phyloP scores from a whole-genome alignment of 2,329 filamentous ascomycete genomes.

The Penicillium sp. region DNA sequence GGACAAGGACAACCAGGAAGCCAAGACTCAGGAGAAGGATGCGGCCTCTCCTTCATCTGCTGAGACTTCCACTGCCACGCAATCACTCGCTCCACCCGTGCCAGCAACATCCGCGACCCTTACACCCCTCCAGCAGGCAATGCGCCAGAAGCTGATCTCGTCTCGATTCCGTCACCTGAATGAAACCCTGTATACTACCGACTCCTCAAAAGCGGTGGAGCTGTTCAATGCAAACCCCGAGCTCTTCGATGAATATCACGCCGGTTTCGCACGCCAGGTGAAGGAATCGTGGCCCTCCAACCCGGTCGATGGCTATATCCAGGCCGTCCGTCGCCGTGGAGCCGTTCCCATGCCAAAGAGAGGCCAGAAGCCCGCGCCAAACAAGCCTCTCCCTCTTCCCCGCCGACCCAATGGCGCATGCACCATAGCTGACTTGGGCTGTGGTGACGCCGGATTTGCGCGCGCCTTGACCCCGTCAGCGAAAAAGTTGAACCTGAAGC shows the following conservation, averaged over 20 bases:
- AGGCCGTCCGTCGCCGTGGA: constrained; percentile 66
- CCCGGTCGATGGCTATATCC: constrained; percentile 84
- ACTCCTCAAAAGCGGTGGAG: constrained; percentile 76
- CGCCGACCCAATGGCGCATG: constrained; percentile 66
- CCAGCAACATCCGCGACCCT: constrained; percentile 59
- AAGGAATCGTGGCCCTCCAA: constrained; percentile 90
- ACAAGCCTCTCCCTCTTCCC: constrained; percentile 56
- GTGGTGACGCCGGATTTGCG: constrained; percentile 83
- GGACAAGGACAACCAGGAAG: constrained; percentile 25
- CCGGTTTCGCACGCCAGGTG: constrained; percentile 93
- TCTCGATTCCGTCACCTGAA: constrained; percentile 97
- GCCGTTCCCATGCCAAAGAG: constrained; percentile 48
- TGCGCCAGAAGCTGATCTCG: constrained; percentile 92
- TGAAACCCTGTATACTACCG: constrained; percentile 90
- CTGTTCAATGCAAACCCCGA: constrained; percentile 84
- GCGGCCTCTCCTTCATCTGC: constrained; percentile 11
- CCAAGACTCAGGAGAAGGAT: constrained; percentile 19
- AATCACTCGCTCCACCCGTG: constrained; percentile 35
- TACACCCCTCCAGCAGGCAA: constrained; percentile 87
- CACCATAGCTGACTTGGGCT: constrained; percentile 87
- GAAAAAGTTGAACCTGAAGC: constrained; percentile 66
- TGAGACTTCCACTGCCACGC: constrained; percentile 3
- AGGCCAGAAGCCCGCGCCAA: constrained; percentile 35
- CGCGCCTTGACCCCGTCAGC: constrained; percentile 60
- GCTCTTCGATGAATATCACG: constrained; percentile 95